Conservation (phyloP, 2,329 filamentous ascomycete species). For the Leptodontidium sp. region DNA sequence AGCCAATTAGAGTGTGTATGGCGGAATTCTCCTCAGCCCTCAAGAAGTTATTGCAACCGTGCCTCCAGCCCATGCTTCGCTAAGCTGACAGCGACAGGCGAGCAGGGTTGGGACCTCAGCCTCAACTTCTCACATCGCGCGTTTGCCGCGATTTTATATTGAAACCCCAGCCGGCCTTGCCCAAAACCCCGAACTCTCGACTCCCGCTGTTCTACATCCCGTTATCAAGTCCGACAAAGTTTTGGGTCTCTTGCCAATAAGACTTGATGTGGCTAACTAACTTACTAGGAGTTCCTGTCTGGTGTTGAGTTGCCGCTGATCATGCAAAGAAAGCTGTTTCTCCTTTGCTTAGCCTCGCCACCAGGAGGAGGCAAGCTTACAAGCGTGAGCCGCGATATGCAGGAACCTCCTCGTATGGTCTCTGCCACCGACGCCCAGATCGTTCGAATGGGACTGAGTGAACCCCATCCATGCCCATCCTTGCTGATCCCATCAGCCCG, state of each 20-base stretch:
- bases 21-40: neutral
- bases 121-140: constrained; percentile 26
- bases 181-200: constrained; percentile 6
- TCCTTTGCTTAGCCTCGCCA: constrained; percentile 9
- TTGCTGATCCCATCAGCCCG: constrained; percentile 9
- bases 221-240: neutral
- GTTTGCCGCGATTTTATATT: constrained; percentile 29
- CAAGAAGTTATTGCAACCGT: constrained; percentile 23
- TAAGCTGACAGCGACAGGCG: constrained; percentile 1
- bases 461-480: constrained; percentile 14
- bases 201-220: constrained; percentile 1
- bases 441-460: constrained; percentile 16
- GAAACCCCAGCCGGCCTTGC: constrained; percentile 14
- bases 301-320: constrained; percentile 13
- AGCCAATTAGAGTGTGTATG: constrained; percentile 5
- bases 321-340: constrained; percentile 12
- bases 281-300: neutral
- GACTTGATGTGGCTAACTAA: neutral
- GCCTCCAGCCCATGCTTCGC: constrained; percentile 13
- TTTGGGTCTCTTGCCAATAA: neutral
- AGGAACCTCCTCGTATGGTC: constrained; percentile 19
- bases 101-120: constrained; percentile 24
- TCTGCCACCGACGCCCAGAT: constrained; percentile 16
- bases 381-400: constrained; percentile 20
- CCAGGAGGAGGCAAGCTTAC: constrained; percentile 9